Evolutionary conservation across 2,329 filamentous ascomycete species (phyloP).

Genomic region (Peltaster fructicola): DNA sequence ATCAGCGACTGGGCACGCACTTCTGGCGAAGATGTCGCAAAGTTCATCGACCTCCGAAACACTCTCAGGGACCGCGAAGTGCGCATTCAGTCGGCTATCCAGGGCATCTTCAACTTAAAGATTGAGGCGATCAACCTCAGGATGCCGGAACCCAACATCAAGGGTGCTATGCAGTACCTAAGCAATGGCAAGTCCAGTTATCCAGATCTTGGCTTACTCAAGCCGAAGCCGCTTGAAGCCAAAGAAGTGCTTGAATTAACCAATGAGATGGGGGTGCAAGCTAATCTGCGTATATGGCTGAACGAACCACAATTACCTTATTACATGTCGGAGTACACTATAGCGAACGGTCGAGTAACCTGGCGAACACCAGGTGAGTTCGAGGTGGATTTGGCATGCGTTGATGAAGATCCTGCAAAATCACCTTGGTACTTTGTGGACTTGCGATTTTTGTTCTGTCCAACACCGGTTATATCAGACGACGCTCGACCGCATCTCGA

Average conservation of each 20-base stretch:
- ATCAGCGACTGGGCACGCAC: conserved; percentile 80
- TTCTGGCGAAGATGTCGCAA: conserved; percentile 54
- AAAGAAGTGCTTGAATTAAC: conserved; percentile 58
- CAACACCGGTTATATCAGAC: conserved; percentile 41
- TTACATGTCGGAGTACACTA: conserved; percentile 60
- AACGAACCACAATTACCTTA: conserved; percentile 67
- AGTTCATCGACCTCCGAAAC: conserved; percentile 69
- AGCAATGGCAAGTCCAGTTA: conserved; percentile 66
- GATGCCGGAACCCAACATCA: conserved; percentile 76
- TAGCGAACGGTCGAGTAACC: conserved; percentile 74
- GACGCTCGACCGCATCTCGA: conserved; percentile 49
- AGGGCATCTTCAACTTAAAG: conserved; percentile 40
- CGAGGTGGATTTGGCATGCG: conserved; percentile 81
- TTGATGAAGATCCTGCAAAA: conserved; percentile 62
- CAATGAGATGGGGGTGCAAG: conserved; percentile 63
- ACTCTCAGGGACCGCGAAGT: conserved; percentile 41
- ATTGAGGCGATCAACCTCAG: conserved; percentile 53
- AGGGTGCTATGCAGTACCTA: conserved; percentile 71
- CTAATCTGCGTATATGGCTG: conserved; percentile 68
- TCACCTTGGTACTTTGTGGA: conserved; percentile 92
- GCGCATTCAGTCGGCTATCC: conserved; percentile 9
- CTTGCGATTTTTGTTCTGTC: conserved; percentile 66
- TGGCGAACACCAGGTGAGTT: conserved; percentile 74
- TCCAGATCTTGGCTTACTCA: conserved; percentile 66
- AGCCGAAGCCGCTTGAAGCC: conserved; percentile 49